These are phyloP conservation scores for Cyclaneusma minus DNA, from an alignment of 2,329 filamentous ascomycete species.

Conservation along the genomic window DNA sequence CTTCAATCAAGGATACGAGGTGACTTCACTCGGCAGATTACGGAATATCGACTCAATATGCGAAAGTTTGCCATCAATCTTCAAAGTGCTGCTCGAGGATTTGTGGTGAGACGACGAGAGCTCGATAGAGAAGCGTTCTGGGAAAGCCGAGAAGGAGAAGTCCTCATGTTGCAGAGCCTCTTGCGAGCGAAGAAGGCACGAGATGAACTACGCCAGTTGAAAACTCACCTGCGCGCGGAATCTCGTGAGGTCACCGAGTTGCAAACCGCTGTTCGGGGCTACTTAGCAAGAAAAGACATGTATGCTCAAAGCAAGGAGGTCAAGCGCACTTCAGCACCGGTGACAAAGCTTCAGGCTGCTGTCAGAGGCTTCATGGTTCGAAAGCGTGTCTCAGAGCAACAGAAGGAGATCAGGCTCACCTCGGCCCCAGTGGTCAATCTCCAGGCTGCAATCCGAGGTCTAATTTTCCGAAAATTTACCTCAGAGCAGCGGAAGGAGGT, in stretches of 20 bases:
- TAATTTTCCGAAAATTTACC: slow-evolving; percentile 43
- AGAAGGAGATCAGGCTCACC: slow-evolving; percentile 35
- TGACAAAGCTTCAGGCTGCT: slow-evolving; percentile 47
- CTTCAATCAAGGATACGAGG: slow-evolving; percentile 79
- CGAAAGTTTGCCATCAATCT: slow-evolving; percentile 61
- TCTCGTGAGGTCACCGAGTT: slow-evolving; percentile 49
- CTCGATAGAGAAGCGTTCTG: slow-evolving; percentile 48
- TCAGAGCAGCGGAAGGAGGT: slow-evolving; percentile 39
- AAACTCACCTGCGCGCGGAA: slow-evolving; percentile 43
- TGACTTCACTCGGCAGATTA: slow-evolving; percentile 72
- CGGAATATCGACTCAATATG: slow-evolving; percentile 73
- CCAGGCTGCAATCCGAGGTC: slow-evolving; percentile 51
- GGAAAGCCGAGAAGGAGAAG: slow-evolving; percentile 53
- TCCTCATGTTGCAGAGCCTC: slow-evolving; percentile 71
- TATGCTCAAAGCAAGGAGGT: slow-evolving; percentile 40
- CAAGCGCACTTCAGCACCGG: slow-evolving; percentile 30
- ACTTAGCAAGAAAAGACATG: slow-evolving; percentile 43
- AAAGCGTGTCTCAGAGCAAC: slow-evolving; percentile 37
- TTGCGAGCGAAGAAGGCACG: slow-evolving; percentile 54
- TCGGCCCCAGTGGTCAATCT: slow-evolving; percentile 45
- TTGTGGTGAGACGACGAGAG: slow-evolving; percentile 51
- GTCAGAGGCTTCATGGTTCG: slow-evolving; percentile 52
- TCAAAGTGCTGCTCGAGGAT: slow-evolving; percentile 66
- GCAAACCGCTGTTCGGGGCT: slow-evolving; percentile 51
- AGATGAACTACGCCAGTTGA: slow-evolving; percentile 37